Evolutionary conservation across 2,329 filamentous ascomycete species (phyloP).

Genomic region (Cadophora sp.): DNA sequence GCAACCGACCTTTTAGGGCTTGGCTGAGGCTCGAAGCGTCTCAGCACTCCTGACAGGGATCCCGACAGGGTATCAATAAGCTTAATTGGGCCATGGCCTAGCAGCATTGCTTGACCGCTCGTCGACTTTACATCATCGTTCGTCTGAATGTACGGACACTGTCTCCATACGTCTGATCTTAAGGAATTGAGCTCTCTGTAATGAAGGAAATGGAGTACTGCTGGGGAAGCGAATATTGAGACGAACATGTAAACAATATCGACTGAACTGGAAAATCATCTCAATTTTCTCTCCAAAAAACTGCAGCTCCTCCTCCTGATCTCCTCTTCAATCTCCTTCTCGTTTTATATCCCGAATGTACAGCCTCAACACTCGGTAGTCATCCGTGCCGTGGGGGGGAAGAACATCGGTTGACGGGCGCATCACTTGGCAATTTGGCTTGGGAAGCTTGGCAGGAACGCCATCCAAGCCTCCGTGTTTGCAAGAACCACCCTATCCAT

Average conservation of each 20-base stretch:
- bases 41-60: conserved; percentile 12
- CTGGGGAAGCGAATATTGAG: conserved; percentile 1
- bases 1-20: conserved; percentile 7
- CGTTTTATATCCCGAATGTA: conserved; percentile 3
- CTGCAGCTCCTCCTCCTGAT: conserved; percentile 4
- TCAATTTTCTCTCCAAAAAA: too few species aligned
- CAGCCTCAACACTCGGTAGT: conserved; percentile 9
- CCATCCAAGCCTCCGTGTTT: conserved; percentile 18
- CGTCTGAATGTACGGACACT: conserved; percentile 4
- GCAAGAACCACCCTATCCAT: conserved; percentile 2
- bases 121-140: conserved; percentile 1
- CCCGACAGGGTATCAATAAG: conserved; percentile 12
- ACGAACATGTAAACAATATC: neutral
- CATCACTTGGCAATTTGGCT: conserved; percentile 21
- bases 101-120: conserved; percentile 1
- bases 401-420: conserved; percentile 13
- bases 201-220: conserved; percentile 1
- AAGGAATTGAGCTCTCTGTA: neutral
- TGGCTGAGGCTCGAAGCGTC: conserved; percentile 14
- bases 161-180: neutral
- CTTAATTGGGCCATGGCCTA: conserved; percentile 18
- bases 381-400: conserved; percentile 1
- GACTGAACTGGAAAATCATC: too few species aligned
- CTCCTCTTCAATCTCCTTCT: conserved; percentile 11
- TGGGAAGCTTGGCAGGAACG: conserved; percentile 12